These are phyloP conservation scores for Chaetomium olivaceum DNA, from an alignment of 2,329 filamentous ascomycete species.

Conservation along the genomic window DNA sequence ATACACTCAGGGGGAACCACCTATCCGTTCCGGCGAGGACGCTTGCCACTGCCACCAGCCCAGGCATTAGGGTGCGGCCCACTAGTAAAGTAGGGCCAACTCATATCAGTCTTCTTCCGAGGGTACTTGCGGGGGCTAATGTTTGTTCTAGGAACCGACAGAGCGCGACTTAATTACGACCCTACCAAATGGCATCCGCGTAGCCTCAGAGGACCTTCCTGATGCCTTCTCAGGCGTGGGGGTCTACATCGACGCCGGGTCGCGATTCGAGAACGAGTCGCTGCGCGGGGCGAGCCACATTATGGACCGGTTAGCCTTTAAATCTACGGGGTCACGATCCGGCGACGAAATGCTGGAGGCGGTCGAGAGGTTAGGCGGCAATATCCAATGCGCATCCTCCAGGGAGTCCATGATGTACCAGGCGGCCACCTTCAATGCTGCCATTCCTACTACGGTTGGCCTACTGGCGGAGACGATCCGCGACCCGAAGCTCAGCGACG, in stretches of 20 bases:
- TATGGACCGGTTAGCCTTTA: slow-evolving; percentile 93
- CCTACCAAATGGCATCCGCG: slow-evolving; percentile 86
- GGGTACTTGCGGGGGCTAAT: slow-evolving; percentile 25
- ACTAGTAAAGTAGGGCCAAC: slow-evolving; percentile 10
- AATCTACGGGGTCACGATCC: slow-evolving; percentile 71
- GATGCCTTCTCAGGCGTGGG: slow-evolving; percentile 94
- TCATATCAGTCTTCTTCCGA: too few relatives aligned
- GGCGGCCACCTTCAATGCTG: slow-evolving; percentile 93
- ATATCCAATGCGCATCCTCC: slow-evolving; percentile 95
- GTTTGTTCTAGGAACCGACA: slow-evolving; percentile 65
- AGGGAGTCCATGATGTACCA: slow-evolving; percentile 99
- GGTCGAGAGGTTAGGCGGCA: slow-evolving; percentile 86
- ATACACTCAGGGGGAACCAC: slow-evolving; percentile 3
- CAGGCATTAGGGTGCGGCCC: slow-evolving; percentile 5
- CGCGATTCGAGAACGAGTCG: slow-evolving; percentile 83
- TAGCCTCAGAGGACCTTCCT: slow-evolving; percentile 90
- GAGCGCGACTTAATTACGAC: slow-evolving; percentile 87
- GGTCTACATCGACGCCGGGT: slow-evolving; percentile 93
- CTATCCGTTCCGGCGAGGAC: slow-evolving; percentile 17
- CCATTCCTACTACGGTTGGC: slow-evolving; percentile 77
- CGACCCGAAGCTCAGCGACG: slow-evolving; percentile 78
- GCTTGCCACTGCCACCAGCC: slow-evolving; percentile 22
- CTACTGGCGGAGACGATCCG: slow-evolving; percentile 93
- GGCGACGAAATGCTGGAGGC: slow-evolving; percentile 85
- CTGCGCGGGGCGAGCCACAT: slow-evolving; percentile 93